phyloP scores from a whole-genome alignment of 805 yeast species.

The Ogataea angusta region DNA sequence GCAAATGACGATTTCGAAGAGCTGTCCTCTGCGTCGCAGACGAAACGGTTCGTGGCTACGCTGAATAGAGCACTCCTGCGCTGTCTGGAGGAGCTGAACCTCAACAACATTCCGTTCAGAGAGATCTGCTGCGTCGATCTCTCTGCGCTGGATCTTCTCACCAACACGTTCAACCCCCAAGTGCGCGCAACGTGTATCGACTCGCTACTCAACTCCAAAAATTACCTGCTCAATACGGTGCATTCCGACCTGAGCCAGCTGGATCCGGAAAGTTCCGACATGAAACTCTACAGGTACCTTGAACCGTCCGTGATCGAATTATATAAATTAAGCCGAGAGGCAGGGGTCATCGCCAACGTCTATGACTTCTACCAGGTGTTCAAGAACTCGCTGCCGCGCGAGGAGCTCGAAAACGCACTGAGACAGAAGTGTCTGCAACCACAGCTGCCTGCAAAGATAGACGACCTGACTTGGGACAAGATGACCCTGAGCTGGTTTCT shows the following conservation, averaged over 20 bases:
- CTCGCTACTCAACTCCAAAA: slow-evolving; percentile 40
- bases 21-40: slow-evolving; percentile 7
- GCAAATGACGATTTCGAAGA: slow-evolving; percentile 7
- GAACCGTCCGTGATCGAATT: slow-evolving; percentile 54
- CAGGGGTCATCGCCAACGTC: slow-evolving; percentile 51
- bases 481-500: slow-evolving; percentile 68
- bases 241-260: slow-evolving; percentile 21
- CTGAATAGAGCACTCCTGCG: slow-evolving; percentile 14
- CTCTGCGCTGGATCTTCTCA: slow-evolving; percentile 28
- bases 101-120: slow-evolving; percentile 32
- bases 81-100: slow-evolving; percentile 25
- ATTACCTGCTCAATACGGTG: slow-evolving; percentile 25
- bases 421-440: slow-evolving; percentile 3
- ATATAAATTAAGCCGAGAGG: slow-evolving; percentile 73
- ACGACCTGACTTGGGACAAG: slow-evolving; percentile 56
- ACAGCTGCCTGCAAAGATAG: slow-evolving; percentile 3
- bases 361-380: slow-evolving; percentile 36
- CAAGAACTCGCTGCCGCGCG: slow-evolving; percentile 31
- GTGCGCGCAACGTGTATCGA: slow-evolving; percentile 39
- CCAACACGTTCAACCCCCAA: slow-evolving; percentile 41
- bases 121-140: slow-evolving; percentile 41
- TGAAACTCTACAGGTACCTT: slow-evolving; percentile 34
- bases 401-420: slow-evolving; percentile 18
- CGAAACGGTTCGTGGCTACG: slow-evolving; percentile 12
- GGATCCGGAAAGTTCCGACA: slow-evolving; percentile 8